Evolutionary conservation across 768 basidiomycete genomes (phyloP), one percentile per base, ranked within the genome.

Genomic region (Boletus reticulatus): DNA sequence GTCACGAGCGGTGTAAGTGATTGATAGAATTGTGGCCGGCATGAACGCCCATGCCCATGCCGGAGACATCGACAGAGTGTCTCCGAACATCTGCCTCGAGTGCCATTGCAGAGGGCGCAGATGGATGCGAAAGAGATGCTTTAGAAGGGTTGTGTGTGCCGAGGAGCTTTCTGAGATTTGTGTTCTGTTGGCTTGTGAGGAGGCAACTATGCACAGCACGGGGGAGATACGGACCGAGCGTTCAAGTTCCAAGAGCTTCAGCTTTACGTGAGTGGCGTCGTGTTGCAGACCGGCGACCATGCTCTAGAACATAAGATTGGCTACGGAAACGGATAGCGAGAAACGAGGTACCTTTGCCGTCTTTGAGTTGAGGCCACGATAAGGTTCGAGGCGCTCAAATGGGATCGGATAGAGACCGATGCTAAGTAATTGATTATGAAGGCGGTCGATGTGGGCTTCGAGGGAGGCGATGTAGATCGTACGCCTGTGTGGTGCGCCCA

Each of bases 211-310:
- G 20, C 1, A 12, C 7, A 19, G 4, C 16, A 73, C 43, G 36
- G 44, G n/a, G 20, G 36, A 17, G 39, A 22, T 34, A 44, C 53
- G 16, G 60, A 89, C 88, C 19, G 85, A 81, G 58, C 87, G 80
- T 63, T 89, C 80, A 24, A 90, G 74, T 62, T 89, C 87, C 43
- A 88, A 75, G 31, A 89, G 73, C 58, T 85, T 86, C 46, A 88
- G 68, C 52, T 82, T 83, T 17, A 80, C 69, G 4, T 83, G 73
- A 1, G 81, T 78, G 4, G 80, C 76, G 57, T 90, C 88, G 63
- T 85, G 79, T 48, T 88, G 84, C 6, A 90, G 76, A 24, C 84
- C 84, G 0, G 87, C 77, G 4, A 89, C 84, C 83, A 88, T 88
- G 59, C 86, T 87, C 88, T 90, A 52, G n/a, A 6, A 22, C 29